These are phyloP conservation scores for Euphrasia confusa DNA, from an alignment of 257 asterid species.

Conservation along the genomic window DNA sequence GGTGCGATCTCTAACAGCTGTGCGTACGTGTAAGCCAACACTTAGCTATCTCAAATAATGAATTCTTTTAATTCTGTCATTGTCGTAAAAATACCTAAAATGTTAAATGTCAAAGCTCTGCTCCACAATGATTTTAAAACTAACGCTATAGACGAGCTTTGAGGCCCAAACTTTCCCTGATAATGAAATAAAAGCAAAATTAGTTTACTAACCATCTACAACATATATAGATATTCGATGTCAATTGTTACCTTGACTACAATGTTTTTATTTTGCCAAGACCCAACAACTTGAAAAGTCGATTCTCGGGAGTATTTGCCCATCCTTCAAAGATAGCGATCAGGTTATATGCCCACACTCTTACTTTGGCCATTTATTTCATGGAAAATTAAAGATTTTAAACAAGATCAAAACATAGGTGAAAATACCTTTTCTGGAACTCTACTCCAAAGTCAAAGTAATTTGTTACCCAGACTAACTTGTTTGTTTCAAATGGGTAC, in stretches of 20 bases:
- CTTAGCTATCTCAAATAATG: neutral
- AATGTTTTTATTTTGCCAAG: constrained; percentile 92
- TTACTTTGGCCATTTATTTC: neutral
- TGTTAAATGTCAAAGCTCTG: no score
- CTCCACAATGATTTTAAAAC: constrained; percentile 49
- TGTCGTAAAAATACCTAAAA: constrained; percentile 48
- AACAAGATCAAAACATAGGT: constrained; percentile 3
- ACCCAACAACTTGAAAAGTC: constrained; percentile 82
- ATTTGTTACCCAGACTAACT: constrained; percentile 83
- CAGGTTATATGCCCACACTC: neutral
- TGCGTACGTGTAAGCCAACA: constrained; percentile 27
- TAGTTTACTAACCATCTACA: no score
- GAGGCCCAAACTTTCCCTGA: constrained; percentile 88
- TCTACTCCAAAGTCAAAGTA: constrained; percentile 69
- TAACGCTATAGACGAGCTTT: constrained; percentile 70
- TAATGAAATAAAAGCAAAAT: neutral
- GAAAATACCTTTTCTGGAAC: constrained; percentile 65
- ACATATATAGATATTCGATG: no score
- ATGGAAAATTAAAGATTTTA: neutral
- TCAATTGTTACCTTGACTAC: constrained; percentile 55
- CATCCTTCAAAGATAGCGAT: constrained; percentile 36
- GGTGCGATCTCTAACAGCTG: constrained; percentile 69
- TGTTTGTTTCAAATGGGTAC: constrained; percentile 69
- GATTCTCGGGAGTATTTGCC: constrained; percentile 60
- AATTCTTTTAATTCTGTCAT: no score